A percentile compares a stretch with the other conserved stretches of the same genome.
phyloP scores from a whole-genome alignment of 2,329 filamentous ascomycete species.

The Alternaria sp. region DNA sequence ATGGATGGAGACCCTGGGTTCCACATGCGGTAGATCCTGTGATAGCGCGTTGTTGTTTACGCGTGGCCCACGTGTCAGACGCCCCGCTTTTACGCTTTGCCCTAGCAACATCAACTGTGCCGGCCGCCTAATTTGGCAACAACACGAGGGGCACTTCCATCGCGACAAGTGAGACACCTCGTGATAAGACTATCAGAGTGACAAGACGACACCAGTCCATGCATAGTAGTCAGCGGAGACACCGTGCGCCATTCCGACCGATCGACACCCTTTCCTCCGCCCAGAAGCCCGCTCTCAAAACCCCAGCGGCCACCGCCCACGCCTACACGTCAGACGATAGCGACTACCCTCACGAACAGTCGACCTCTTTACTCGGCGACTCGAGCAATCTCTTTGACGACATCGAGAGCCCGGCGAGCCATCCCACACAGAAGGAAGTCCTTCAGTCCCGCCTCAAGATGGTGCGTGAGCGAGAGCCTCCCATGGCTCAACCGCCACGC shows the following conservation, averaged over 20 bases:
- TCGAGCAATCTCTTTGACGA: slow-evolving; percentile 48
- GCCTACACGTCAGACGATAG: slow-evolving; percentile 8
- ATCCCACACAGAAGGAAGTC: background rate
- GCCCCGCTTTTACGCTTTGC: slow-evolving; percentile 5
- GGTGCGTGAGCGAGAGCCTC: slow-evolving; percentile 60
- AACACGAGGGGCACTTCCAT: slow-evolving; percentile 10
- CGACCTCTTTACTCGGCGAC: slow-evolving; percentile 32
- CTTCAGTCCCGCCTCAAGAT: slow-evolving; percentile 45
- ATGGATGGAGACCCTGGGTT: background rate
- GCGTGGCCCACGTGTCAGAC: slow-evolving; percentile 10
- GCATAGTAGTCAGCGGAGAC: slow-evolving; percentile 33
- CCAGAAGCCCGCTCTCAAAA: slow-evolving; percentile 38
- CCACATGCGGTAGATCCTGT: background rate
- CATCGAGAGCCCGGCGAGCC: slow-evolving; percentile 7
- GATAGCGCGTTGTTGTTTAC: slow-evolving; percentile 12
- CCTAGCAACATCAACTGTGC: slow-evolving; percentile 13
- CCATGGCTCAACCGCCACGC: slow-evolving; percentile 43
- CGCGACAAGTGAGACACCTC: background rate
- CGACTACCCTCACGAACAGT: slow-evolving; percentile 14
- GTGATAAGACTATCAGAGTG: background rate
- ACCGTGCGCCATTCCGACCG: slow-evolving; percentile 42
- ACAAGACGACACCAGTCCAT: slow-evolving; percentile 20
- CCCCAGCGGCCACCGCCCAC: slow-evolving; percentile 5
- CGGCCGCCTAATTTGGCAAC: slow-evolving; percentile 2
- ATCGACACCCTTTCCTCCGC: slow-evolving; percentile 43